These are phyloP conservation scores for Fusarium sp. DNA, from an alignment of 2,329 filamentous ascomycete species.

Conservation along the genomic window DNA sequence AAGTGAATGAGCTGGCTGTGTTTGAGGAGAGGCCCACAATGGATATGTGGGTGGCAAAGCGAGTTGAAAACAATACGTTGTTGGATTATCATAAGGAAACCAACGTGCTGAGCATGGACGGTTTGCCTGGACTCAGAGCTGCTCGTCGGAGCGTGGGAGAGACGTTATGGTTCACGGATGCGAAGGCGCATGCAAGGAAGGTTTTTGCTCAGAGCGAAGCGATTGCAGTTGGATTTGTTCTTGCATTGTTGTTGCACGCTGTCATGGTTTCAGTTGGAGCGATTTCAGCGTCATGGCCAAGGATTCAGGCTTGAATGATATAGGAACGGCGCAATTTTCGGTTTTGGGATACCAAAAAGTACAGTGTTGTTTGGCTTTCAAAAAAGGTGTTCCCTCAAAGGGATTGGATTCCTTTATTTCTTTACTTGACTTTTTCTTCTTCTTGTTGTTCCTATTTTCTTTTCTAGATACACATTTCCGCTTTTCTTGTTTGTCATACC, in stretches of 20 bases:
- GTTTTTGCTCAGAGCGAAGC: slow-evolving; percentile 47
- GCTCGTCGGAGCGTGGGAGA: slow-evolving; percentile 63
- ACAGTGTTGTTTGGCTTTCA: slow-evolving; percentile 37
- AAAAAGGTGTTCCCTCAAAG: slow-evolving; percentile 17
- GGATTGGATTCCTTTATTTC: slow-evolving; percentile 10
- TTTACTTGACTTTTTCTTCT: neutral
- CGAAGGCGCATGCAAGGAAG: slow-evolving; percentile 41
- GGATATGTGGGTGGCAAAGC: slow-evolving; percentile 61
- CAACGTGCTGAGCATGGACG: slow-evolving; percentile 68
- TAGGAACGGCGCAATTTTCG: slow-evolving; percentile 37
- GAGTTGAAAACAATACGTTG: slow-evolving; percentile 60
- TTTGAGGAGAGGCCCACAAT: slow-evolving; percentile 67
- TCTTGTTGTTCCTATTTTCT: neutral
- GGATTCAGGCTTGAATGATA: slow-evolving; percentile 31
- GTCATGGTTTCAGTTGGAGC: slow-evolving; percentile 38
- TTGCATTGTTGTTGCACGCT: slow-evolving; percentile 47
- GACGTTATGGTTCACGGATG: slow-evolving; percentile 56
- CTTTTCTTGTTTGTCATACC: slow-evolving; percentile 23
- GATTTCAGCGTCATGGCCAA: slow-evolving; percentile 34
- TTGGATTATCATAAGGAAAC: slow-evolving; percentile 65
- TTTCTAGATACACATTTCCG: slow-evolving; percentile 26
- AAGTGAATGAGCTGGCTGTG: slow-evolving; percentile 51
- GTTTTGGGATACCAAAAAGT: slow-evolving; percentile 41
- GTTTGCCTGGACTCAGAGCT: slow-evolving; percentile 64
- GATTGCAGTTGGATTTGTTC: slow-evolving; percentile 47